phyloP scores from a whole-genome alignment of 2,329 filamentous ascomycete species.

The Hirsutella minnesotensis region DNA sequence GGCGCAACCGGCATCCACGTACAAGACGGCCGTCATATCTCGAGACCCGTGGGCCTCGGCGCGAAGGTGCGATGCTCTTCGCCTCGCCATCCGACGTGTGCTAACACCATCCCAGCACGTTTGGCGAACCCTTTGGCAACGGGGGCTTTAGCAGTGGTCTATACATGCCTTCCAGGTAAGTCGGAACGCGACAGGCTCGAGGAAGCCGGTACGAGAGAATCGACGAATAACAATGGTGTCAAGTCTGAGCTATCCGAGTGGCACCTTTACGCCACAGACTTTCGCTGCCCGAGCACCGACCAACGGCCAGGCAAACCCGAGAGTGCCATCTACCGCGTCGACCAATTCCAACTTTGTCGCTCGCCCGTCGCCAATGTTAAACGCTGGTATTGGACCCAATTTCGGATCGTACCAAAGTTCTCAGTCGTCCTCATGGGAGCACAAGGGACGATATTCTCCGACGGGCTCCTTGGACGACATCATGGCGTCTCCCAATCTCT shows the following conservation, averaged over 20 bases:
- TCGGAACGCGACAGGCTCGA: slow-evolving; percentile 3
- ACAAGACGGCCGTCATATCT: slow-evolving; percentile 32
- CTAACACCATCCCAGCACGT: slow-evolving; percentile 15
- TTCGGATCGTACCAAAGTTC: slow-evolving; percentile 28
- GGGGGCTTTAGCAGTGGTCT: slow-evolving; percentile 23
- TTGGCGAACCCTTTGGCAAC: slow-evolving; percentile 17
- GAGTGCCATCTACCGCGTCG: slow-evolving; percentile 27
- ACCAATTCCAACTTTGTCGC: slow-evolving; percentile 28
- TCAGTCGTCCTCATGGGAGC: slow-evolving; percentile 19
- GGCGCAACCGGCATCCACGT: slow-evolving; percentile 35
- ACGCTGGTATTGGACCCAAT: slow-evolving; percentile 15
- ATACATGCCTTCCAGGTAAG: slow-evolving; percentile 27
- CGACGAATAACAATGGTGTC: slow-evolving; percentile 19
- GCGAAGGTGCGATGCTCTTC: slow-evolving; percentile 34
- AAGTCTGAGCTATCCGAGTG: slow-evolving; percentile 32
- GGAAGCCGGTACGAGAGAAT: too few species aligned
- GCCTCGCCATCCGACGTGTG: neutral
- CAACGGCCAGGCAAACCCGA: slow-evolving; percentile 22
- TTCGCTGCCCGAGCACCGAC: slow-evolving; percentile 6
- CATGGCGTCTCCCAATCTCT: slow-evolving; percentile 43
- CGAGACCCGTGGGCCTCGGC: slow-evolving; percentile 37
- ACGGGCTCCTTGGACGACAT: slow-evolving; percentile 48
- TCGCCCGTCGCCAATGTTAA: slow-evolving; percentile 28
- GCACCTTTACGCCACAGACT: slow-evolving; percentile 17
- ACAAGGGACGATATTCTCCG: slow-evolving; percentile 40